A percentile compares a stretch with the other conserved stretches of the same genome.
Evolutionary conservation across 2,329 filamentous ascomycete genomes (phyloP).

Genomic region (Biscogniauxia mediterranea): DNA sequence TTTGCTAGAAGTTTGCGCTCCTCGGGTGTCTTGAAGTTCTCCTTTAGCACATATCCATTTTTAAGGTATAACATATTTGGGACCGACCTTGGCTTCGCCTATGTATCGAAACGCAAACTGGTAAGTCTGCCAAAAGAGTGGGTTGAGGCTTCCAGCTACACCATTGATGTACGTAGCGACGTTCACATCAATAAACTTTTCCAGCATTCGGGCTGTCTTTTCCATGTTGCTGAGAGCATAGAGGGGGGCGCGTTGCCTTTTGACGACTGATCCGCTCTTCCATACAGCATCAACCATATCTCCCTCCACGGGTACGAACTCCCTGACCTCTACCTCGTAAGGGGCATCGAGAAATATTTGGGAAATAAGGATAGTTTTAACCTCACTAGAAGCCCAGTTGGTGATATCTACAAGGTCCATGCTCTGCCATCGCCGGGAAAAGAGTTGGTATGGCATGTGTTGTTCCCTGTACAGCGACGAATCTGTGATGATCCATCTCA

Average conservation of each 20-base stretch:
- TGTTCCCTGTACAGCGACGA: constrained; percentile 24
- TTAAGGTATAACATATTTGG: background rate
- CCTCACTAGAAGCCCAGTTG: constrained; percentile 21
- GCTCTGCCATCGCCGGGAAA: constrained; percentile 24
- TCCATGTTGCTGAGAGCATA: background rate
- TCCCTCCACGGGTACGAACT: constrained; percentile 25
- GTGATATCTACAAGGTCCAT: constrained; percentile 28
- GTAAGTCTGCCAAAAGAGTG: constrained; percentile 3
- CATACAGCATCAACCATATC: constrained; percentile 8
- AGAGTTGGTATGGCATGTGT: constrained; percentile 16
- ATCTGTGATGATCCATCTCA: constrained; percentile 21
- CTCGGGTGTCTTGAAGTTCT: constrained; percentile 11
- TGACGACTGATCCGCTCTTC: background rate
- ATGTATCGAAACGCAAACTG: constrained; percentile 2
- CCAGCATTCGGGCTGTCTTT: background rate
- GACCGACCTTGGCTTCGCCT: background rate
- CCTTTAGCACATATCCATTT: background rate
- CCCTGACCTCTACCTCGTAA: constrained; percentile 22
- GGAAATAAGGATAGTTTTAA: constrained; percentile 20
- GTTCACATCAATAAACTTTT: constrained; percentile 15
- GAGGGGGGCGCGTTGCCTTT: background rate
- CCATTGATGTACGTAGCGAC: background rate
- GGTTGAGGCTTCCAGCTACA: background rate
- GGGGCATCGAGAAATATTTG: constrained; percentile 18
- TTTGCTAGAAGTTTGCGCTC: constrained; percentile 18